Evolutionary conservation across 306 rosid genomes (phyloP), one percentile per base, ranked within the genome.

Genomic region (Cucumis hystrix): DNA sequence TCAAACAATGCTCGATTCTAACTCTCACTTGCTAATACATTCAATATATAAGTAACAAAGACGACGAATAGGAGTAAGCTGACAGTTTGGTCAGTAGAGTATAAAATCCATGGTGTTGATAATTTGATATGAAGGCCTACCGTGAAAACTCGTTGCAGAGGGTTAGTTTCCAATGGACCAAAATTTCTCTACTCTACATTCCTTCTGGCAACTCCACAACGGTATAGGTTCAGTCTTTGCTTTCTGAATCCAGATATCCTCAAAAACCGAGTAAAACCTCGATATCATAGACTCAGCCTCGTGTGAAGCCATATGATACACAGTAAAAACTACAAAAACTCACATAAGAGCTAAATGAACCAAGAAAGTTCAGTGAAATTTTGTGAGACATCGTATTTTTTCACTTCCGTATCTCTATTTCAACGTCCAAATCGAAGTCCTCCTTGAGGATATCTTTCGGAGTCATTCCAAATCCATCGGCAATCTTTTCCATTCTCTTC

Each of bases 381-480:
- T n/a, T 67, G 25, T n/a, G 18, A 12, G 40, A 6, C 40, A 61
- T 61, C 71, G 5, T 35, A 49, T 13, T 15, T 23, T 5, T 18
- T 12, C 1, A 3, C 4, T 33, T 14, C 20, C 7, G 8, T 70
- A 16, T 49, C 59, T 69, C 75, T 69, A 69, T 35, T 35, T 35
- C 54, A 78, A 40, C 57, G 57, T 87, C 83, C 21, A 94, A 73
- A 56, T 80, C 87, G n/a, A 89, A 94, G 81, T 82, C 83, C 78
- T 90, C 85, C 83, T 83, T 82, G 18, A 87, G 60, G 74, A 89
- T 80, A 52, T 51, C 73, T 66, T 78, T 84, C 14, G 89, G 20
- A 12, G 86, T 86, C 76, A 58, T 84, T 72, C 96, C 92, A 75
- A 90, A 92, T 28, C 95, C 97, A 21, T 80, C 45, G 8, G 85